Percentiles rank a stretch among this genome's conserved stretches.
phyloP scores from a whole-genome alignment of 192 early-diverging fungal species.

The Rhizoclosmatium sp. region DNA sequence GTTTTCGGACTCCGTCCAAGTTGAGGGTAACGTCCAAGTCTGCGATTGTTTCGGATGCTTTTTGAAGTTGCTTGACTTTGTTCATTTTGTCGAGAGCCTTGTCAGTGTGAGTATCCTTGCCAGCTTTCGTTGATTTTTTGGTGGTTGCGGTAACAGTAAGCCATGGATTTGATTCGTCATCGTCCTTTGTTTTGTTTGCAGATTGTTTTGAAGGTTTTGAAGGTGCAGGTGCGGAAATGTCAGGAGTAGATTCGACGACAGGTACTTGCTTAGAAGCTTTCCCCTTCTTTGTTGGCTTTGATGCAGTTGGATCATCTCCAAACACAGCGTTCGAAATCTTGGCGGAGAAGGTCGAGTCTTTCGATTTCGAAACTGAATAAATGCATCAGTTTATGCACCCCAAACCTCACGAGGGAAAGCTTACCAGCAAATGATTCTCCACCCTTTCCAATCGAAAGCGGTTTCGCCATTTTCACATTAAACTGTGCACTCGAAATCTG shows the following conservation, averaged over 20 bases:
- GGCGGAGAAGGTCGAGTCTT: neutral
- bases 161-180: conserved; percentile 79
- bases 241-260: neutral
- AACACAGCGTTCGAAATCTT: conserved; percentile 18
- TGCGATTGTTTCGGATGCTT: conserved; percentile 37
- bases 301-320: neutral
- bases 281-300: conserved; percentile 9
- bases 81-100: conserved; percentile 72
- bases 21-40: conserved; percentile 76
- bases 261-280: neutral
- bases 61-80: conserved; percentile 70
- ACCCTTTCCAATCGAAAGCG: neutral
- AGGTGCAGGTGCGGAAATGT: neutral
- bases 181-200: conserved; percentile 11
- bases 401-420: too few species aligned
- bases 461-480: conserved; percentile 17
- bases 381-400: too few species aligned
- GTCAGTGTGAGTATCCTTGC: conserved; percentile 58
- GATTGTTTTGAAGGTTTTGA: neutral
- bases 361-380: neutral
- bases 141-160: conserved; percentile 59
- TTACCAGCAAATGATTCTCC: too few species aligned
- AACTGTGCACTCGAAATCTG: conserved; percentile 17
- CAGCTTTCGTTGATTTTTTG: conserved; percentile 63
- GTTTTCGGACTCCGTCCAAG: conserved; percentile 67